Conservation (phyloP, 1,284 basidiomycete species). For the Albatrellus sp. region DNA sequence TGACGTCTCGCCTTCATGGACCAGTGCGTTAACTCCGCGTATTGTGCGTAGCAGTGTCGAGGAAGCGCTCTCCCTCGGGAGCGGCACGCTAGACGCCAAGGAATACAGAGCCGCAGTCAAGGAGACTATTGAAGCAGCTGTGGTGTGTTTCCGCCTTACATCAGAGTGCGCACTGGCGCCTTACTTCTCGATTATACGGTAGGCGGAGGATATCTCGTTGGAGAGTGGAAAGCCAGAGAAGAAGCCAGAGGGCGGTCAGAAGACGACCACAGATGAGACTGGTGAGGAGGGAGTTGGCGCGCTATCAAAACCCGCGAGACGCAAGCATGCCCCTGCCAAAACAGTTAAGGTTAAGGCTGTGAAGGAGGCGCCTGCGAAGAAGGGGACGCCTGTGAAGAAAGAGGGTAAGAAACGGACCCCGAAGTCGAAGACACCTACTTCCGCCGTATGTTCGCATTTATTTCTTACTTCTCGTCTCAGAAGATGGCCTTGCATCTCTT, state of each 20-base stretch:
- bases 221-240: conserved; percentile 4
- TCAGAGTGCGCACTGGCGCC: background rate
- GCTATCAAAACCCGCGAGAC: background rate
- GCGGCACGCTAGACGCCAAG: conserved; percentile 26
- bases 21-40: conserved; percentile 34
- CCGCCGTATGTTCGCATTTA: background rate
- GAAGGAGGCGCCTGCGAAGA: background rate
- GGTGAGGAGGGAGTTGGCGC: background rate
- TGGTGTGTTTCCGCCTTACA: conserved; percentile 22
- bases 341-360: too few relatives aligned
- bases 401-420: background rate
- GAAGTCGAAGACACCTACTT: background rate
- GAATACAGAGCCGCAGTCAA: conserved; percentile 33
- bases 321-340: background rate
- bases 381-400: background rate
- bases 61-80: conserved; percentile 24
- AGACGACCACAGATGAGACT: background rate
- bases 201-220: background rate
- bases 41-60: conserved; percentile 35
- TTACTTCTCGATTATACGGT: background rate
- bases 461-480: background rate
- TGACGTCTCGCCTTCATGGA: background rate
- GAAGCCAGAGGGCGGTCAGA: conserved; percentile 1
- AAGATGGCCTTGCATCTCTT: background rate
- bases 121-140: conserved; percentile 23